Evolutionary conservation across 805 yeast genomes (phyloP).

Genomic region (Teunomyces kruisii): DNA sequence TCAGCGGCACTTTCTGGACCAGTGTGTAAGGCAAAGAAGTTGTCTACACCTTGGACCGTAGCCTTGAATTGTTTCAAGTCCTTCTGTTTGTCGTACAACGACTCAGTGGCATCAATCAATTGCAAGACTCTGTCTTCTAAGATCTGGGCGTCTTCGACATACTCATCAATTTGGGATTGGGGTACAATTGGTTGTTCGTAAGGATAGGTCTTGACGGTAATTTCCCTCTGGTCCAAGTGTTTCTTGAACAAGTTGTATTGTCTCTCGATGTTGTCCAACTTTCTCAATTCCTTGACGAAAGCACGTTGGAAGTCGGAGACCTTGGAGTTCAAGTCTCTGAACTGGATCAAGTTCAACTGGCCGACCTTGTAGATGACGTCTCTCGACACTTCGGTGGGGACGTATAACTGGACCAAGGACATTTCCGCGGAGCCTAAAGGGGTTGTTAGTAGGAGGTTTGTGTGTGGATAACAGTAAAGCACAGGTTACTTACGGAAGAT

Average conservation of each 20-base stretch:
- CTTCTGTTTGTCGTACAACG: conserved; percentile 60
- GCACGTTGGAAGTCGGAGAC: conserved; percentile 86
- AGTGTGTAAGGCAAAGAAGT: conserved; percentile 25
- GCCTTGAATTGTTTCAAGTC: conserved; percentile 70
- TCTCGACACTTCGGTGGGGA: conserved; percentile 86
- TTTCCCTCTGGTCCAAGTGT: conserved; percentile 51
- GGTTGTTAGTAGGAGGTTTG: conserved; percentile 9
- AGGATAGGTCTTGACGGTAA: conserved; percentile 36
- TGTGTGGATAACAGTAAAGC: background rate
- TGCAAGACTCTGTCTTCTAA: conserved; percentile 75
- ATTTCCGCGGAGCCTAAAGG: conserved; percentile 87
- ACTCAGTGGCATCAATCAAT: conserved; percentile 66
- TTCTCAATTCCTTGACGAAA: conserved; percentile 83
- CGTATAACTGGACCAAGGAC: conserved; percentile 88
- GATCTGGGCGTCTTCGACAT: conserved; percentile 58
- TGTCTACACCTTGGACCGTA: conserved; percentile 36
- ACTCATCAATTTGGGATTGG: conserved; percentile 70
- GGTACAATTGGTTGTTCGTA: conserved; percentile 30
- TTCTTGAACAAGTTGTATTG: conserved; percentile 53
- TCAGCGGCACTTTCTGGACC: conserved; percentile 22
- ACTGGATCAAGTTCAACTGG: conserved; percentile 80
- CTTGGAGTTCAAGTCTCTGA: conserved; percentile 76
- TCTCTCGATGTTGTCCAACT: conserved; percentile 82
- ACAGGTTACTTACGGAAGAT: conserved; percentile 46
- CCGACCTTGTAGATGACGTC: conserved; percentile 87